Percentiles rank a stretch among this genome's conserved stretches.
Evolutionary conservation across 129 eudicot species (phyloP).

Genomic region (Artemisia tridentata): DNA sequence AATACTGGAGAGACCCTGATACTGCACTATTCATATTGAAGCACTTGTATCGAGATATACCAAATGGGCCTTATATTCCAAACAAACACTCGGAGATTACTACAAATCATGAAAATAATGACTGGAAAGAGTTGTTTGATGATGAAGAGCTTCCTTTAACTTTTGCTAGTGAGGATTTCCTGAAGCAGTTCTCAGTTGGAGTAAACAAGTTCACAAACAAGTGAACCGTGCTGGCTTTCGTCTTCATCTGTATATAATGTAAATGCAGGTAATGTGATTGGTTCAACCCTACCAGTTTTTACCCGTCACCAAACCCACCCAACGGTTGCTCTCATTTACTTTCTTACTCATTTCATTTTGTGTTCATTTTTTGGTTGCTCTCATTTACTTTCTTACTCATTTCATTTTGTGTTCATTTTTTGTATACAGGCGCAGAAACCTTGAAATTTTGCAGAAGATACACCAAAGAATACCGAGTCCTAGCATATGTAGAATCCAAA

Average conservation of each 20-base stretch:
- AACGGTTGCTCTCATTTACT: neutral
- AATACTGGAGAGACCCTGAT: slow-evolving; percentile 91
- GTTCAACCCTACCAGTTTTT: neutral
- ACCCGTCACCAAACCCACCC: neutral
- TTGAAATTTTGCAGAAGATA: slow-evolving; percentile 14
- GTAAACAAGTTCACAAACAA: slow-evolving; percentile 30
- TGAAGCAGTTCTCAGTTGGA: slow-evolving; percentile 45
- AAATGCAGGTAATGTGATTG: slow-evolving; percentile 20
- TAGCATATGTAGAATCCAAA: slow-evolving; percentile 22
- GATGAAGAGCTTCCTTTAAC: slow-evolving; percentile 81
- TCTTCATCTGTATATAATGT: slow-evolving; percentile 32
- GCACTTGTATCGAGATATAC: slow-evolving; percentile 73
- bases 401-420: neutral
- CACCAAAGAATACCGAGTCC: slow-evolving; percentile 16
- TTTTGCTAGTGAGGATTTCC: slow-evolving; percentile 47
- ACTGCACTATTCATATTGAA: slow-evolving; percentile 88
- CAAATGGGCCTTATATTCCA: slow-evolving; percentile 43
- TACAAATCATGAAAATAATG: slow-evolving; percentile 35
- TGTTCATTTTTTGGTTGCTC: neutral
- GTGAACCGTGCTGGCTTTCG: slow-evolving; percentile 18
- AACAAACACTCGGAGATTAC: slow-evolving; percentile 18
- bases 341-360: neutral
- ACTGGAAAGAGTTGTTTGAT: slow-evolving; percentile 43
- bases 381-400: no score
- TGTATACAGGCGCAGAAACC: slow-evolving; percentile 19